Evolutionary conservation across 805 yeast genomes (phyloP).

Genomic region (Candida gorgasii): DNA sequence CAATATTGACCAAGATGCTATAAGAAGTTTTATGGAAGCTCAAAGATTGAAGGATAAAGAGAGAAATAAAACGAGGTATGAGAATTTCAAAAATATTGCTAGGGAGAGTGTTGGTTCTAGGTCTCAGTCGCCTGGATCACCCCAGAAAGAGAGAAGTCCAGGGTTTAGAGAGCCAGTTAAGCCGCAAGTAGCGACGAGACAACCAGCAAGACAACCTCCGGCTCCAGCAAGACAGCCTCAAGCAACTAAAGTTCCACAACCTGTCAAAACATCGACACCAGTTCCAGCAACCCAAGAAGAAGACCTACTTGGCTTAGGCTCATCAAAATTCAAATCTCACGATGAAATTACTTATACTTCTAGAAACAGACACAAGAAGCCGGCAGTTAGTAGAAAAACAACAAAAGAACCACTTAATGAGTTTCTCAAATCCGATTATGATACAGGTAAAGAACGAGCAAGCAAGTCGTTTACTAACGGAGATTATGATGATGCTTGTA

Average conservation of each 20-base stretch:
- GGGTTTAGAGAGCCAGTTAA: too few species aligned
- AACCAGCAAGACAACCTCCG: too few species aligned
- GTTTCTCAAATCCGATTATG: conserved; percentile 44
- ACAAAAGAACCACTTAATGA: conserved; percentile 31
- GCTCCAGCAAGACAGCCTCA: too few species aligned
- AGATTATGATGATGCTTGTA: conserved; percentile 69
- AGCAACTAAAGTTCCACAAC: too few species aligned
- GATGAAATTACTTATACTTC: conserved; percentile 24
- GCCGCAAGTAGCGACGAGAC: too few species aligned
- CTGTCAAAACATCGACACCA: too few species aligned
- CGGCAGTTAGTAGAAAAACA: conserved; percentile 10
- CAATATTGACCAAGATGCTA: conserved; percentile 45
- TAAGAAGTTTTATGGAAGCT: conserved; percentile 35
- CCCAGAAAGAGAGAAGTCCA: too few species aligned
- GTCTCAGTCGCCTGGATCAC: conserved; percentile 9
- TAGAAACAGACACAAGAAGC: conserved; percentile 16
- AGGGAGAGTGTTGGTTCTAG: conserved; percentile 12
- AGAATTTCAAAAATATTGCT: conserved; percentile 13
- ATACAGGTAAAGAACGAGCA: conserved; percentile 56
- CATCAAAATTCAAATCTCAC: conserved; percentile 22
- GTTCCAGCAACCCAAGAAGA: conserved; percentile 19
- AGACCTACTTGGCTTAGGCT: conserved; percentile 30
- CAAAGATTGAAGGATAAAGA: conserved; percentile 42
- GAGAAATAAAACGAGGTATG: conserved; percentile 27
- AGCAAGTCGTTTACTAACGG: conserved; percentile 73